These are phyloP conservation scores for Lactarius akahatsu DNA, from an alignment of 768 basidiomycete species.

Conservation along the genomic window DNA sequence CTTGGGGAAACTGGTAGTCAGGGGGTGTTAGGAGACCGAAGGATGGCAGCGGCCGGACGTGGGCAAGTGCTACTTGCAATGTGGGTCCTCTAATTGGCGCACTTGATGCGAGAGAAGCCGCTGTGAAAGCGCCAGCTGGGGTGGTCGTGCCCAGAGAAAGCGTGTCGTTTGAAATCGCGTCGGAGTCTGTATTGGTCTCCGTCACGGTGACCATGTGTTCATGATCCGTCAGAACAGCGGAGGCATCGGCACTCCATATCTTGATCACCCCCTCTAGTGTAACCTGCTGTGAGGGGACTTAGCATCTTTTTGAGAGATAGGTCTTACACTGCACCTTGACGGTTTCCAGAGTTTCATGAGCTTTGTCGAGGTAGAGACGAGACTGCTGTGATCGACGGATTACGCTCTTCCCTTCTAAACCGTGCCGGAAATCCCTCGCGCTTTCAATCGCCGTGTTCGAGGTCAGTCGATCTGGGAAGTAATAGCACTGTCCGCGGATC, in stretches of 20 bases:
- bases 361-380: conserved; percentile 13
- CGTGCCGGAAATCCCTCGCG: neutral
- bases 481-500: neutral
- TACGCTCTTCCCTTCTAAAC: conserved; percentile 3
- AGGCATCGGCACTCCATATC: neutral
- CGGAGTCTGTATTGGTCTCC: neutral
- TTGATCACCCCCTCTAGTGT: neutral
- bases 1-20: neutral
- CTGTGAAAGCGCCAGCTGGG: neutral
- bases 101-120: neutral
- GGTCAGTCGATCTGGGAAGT: neutral
- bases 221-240: neutral
- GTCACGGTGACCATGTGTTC: neutral
- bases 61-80: neutral
- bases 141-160: neutral
- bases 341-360: neutral
- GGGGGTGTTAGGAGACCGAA: neutral
- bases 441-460: neutral
- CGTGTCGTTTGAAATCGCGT: neutral
- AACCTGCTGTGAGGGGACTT: conserved; percentile 1
- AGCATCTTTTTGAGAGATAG: neutral
- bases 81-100: neutral
- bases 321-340: conserved; percentile 1
- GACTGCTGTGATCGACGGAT: conserved; percentile 7
- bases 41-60: neutral